These are phyloP conservation scores for Sclerotinia borealis DNA, from an alignment of 2,329 filamentous ascomycete species.

Conservation along the genomic window DNA sequence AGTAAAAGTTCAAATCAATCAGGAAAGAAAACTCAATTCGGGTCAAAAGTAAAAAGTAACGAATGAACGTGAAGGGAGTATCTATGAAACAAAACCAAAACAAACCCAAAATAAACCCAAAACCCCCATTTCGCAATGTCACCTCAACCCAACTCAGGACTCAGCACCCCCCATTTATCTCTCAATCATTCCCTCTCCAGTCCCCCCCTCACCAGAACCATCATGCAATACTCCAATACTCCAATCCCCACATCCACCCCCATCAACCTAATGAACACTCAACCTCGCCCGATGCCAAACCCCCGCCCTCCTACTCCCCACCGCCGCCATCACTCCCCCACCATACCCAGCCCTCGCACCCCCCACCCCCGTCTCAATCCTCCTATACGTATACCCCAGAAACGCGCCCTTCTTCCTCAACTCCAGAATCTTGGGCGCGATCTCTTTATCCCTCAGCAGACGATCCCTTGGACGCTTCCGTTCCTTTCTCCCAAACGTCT, in stretches of 20 bases:
- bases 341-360: slow-evolving; percentile 8
- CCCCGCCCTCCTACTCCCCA: slow-evolving; percentile 17
- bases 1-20: background rate
- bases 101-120: background rate
- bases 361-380: slow-evolving; percentile 34
- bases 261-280: slow-evolving; percentile 26
- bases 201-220: background rate
- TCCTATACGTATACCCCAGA: slow-evolving; percentile 80
- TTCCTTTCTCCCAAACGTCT: slow-evolving; percentile 46
- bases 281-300: slow-evolving; percentile 30
- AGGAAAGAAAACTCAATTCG: background rate
- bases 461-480: slow-evolving; percentile 79
- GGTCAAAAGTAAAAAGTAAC: background rate
- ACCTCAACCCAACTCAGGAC: background rate
- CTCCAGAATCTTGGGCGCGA: slow-evolving; percentile 64
- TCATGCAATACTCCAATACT: background rate
- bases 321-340: slow-evolving; percentile 11
- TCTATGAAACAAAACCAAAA: background rate
- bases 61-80: background rate
- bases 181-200: too few species aligned
- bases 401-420: slow-evolving; percentile 80
- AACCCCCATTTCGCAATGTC: background rate
- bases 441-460: slow-evolving; percentile 65
- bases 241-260: background rate
- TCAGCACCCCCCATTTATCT: too few species aligned